Percentiles rank a stretch among this genome's conserved stretches.
These are phyloP conservation scores for Acacia concinna DNA, from an alignment of 331 rosid species.

Conservation along the genomic window DNA sequence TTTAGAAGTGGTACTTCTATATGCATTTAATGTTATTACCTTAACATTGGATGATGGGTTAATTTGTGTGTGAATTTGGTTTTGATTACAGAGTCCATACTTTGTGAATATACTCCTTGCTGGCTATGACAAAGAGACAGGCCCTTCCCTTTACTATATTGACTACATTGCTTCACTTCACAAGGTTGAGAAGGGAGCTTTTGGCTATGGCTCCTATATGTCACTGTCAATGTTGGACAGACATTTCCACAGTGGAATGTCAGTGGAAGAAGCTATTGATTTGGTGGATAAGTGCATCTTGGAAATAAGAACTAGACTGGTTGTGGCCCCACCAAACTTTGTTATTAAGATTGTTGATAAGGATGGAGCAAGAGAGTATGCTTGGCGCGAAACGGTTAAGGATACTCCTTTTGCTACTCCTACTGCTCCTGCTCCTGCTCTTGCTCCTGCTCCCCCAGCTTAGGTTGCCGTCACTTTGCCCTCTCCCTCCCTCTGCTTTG, in stretches of 20 bases:
- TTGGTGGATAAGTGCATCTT: conserved; percentile 72
- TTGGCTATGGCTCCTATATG: conserved; percentile 91
- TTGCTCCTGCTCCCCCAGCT: conserved; percentile 41
- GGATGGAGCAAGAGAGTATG: conserved; percentile 89
- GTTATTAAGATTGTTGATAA: conserved; percentile 93
- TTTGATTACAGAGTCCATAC: conserved; percentile 75
- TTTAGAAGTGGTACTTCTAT: background rate
- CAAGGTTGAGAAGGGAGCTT: conserved; percentile 98
- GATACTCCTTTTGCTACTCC: conserved; percentile 44
- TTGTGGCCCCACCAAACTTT: conserved; percentile 79
- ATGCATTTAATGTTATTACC: background rate
- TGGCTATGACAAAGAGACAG: conserved; percentile 90
- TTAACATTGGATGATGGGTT: background rate
- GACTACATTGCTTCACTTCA: conserved; percentile 97
- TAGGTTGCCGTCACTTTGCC: conserved; percentile 34
- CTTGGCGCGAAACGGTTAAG: conserved; percentile 81
- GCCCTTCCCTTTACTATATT: conserved; percentile 83
- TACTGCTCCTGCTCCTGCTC: background rate
- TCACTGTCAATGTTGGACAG: conserved; percentile 92
- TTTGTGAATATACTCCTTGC: conserved; percentile 87
- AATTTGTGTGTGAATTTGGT: conserved; percentile 16
- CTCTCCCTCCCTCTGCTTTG: background rate
- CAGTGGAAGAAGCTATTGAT: conserved; percentile 65
- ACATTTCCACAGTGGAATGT: conserved; percentile 87
- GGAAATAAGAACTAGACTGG: conserved; percentile 71